phyloP scores from a whole-genome alignment of 2,329 filamentous ascomycete species.

The Cytospora chrysosperma region DNA sequence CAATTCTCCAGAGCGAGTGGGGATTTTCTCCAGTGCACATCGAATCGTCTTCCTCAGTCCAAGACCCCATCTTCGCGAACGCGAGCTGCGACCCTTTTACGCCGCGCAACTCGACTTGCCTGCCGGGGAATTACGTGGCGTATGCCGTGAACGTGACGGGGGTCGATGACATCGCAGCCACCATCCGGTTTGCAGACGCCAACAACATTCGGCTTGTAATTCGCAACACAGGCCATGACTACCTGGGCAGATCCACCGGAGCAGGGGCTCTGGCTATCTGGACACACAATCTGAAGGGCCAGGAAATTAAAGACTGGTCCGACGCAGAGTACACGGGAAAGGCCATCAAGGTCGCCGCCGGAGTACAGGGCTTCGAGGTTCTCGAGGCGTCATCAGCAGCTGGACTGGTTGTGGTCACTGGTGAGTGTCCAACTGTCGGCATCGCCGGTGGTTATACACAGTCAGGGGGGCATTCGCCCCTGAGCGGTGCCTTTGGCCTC shows the following conservation, averaged over 20 bases:
- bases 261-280: slow-evolving; percentile 48
- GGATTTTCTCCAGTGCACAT: slow-evolving; percentile 22
- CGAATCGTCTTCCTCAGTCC: slow-evolving; percentile 8
- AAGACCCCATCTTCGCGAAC: slow-evolving; percentile 30
- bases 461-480: slow-evolving; percentile 54
- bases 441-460: slow-evolving; percentile 46
- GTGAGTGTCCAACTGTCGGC: slow-evolving; percentile 43
- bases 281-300: slow-evolving; percentile 40
- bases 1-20: slow-evolving; percentile 20
- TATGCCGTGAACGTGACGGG: slow-evolving; percentile 33
- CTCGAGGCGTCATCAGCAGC: slow-evolving; percentile 47
- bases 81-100: slow-evolving; percentile 32
- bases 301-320: slow-evolving; percentile 26
- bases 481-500: slow-evolving; percentile 50
- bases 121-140: slow-evolving; percentile 36
- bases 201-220: slow-evolving; percentile 48
- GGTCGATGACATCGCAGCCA: slow-evolving; percentile 26
- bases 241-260: slow-evolving; percentile 36
- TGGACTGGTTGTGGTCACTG: slow-evolving; percentile 36
- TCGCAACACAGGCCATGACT: slow-evolving; percentile 51
- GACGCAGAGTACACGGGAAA: slow-evolving; percentile 40
- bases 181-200: slow-evolving; percentile 36
- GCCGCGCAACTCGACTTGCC: slow-evolving; percentile 38
- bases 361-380: slow-evolving; percentile 52
- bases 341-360: slow-evolving; percentile 55